A percentile compares a stretch with the other conserved stretches of the same genome.
These are phyloP conservation scores for Calonectria henricotiae DNA, from an alignment of 2,329 filamentous ascomycete species.

Conservation along the genomic window DNA sequence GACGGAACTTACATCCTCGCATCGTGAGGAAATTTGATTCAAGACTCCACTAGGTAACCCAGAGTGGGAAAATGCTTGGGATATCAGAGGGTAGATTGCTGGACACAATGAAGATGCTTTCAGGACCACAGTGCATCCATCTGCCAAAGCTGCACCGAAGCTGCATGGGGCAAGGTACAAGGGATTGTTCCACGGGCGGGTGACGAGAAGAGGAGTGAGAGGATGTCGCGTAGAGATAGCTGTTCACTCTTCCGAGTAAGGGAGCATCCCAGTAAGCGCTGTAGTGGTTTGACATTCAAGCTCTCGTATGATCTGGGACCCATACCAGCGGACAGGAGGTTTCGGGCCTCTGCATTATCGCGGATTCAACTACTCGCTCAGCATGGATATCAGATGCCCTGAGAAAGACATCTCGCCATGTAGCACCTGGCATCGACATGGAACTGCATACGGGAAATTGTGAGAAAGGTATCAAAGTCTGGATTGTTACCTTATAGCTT, in stretches of 20 bases:
- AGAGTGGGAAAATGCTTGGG: constrained; percentile 20
- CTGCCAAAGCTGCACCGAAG: constrained; percentile 27
- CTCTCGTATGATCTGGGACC: background rate
- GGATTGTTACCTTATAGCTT: too few relatives aligned
- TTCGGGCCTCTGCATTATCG: constrained; percentile 6
- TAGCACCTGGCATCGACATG: background rate
- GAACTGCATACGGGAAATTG: background rate
- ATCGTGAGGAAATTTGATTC: constrained; percentile 5
- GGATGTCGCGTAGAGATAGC: constrained; percentile 5
- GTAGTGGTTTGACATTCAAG: background rate
- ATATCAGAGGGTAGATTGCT: constrained; percentile 1
- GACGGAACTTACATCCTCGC: constrained; percentile 5
- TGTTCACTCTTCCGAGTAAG: background rate
- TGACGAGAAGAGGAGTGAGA: constrained; percentile 31
- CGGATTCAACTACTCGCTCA: constrained; percentile 4
- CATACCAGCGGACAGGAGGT: constrained; percentile 13
- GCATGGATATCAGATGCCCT: constrained; percentile 19
- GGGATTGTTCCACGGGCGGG: constrained; percentile 34
- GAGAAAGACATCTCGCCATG: constrained; percentile 24
- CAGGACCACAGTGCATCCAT: constrained; percentile 37
- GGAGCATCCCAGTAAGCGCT: background rate
- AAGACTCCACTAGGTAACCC: constrained; percentile 30
- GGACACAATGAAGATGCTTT: constrained; percentile 38
- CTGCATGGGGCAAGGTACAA: constrained; percentile 24
- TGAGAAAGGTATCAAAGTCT: too few relatives aligned